Conservation (phyloP, 352 stramenopile genomes). For the Paralagenidium karlingii region DNA sequence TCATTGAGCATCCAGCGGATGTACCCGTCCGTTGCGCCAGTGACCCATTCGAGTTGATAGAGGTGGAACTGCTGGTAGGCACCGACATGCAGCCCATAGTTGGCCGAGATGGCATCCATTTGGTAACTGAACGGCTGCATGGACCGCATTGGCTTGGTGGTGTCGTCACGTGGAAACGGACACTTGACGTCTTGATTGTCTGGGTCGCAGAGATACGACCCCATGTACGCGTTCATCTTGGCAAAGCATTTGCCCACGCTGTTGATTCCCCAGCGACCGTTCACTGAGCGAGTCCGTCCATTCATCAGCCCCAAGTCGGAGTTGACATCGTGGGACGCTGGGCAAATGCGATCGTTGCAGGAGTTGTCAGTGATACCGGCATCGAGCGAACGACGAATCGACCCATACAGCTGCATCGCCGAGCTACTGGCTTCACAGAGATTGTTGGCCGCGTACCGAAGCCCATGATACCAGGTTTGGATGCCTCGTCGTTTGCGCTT, state of each 20-base stretch:
- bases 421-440: conserved; percentile 16
- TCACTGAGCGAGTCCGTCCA: conserved; percentile 13
- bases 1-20: conserved; percentile 7
- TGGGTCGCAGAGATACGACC: conserved; percentile 30
- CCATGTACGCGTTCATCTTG: conserved; percentile 36
- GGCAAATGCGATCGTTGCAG: conserved; percentile 22
- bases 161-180: conserved; percentile 15
- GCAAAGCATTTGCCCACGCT: conserved; percentile 49
- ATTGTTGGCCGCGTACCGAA: conserved; percentile 46
- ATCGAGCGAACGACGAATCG: conserved; percentile 18
- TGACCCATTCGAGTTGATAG: conserved; percentile 29
- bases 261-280: conserved; percentile 44
- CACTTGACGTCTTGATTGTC: conserved; percentile 29
- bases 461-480: conserved; percentile 48
- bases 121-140: conserved; percentile 9
- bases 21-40: conserved; percentile 7
- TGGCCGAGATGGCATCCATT: conserved; percentile 14
- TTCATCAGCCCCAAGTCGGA: conserved; percentile 26
- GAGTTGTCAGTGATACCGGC: conserved; percentile 31
- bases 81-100: conserved; percentile 1
- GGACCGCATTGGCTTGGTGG: conserved; percentile 4
- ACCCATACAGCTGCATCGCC: conserved; percentile 19
- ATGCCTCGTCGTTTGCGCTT: conserved; percentile 22
- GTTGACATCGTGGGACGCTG: conserved; percentile 37
- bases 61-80: conserved; percentile 10